Percentiles rank a stretch among this genome's conserved stretches.
These are phyloP conservation scores for Aspergillus fischeri DNA, from an alignment of 2,329 filamentous ascomycete species.

Conservation along the genomic window DNA sequence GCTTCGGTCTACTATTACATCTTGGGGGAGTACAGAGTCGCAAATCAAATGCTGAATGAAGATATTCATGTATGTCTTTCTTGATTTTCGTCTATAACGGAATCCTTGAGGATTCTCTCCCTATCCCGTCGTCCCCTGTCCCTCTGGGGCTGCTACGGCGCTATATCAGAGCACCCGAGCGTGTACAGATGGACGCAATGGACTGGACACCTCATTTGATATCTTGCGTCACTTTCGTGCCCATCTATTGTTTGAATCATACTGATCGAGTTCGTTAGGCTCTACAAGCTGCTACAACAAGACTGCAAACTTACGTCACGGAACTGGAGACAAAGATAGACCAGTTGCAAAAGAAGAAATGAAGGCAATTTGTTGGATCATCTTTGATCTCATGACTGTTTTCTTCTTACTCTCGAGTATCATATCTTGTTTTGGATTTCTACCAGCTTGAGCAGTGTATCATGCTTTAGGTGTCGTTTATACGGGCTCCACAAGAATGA, in stretches of 20 bases:
- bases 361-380: slow-evolving; percentile 2
- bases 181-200: neutral
- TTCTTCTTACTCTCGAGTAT: slow-evolving; percentile 2
- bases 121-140: neutral
- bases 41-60: slow-evolving; percentile 88
- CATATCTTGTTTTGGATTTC: slow-evolving; percentile 5
- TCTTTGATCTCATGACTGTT: neutral
- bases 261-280: slow-evolving; percentile 51
- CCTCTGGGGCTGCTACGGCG: slow-evolving; percentile 1
- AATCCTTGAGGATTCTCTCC: neutral
- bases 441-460: neutral
- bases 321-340: slow-evolving; percentile 77
- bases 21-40: slow-evolving; percentile 85
- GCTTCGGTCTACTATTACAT: slow-evolving; percentile 87
- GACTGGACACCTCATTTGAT: neutral
- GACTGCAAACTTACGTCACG: slow-evolving; percentile 78
- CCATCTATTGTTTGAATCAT: neutral
- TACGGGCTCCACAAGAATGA: neutral
- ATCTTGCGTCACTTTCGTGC: neutral
- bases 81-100: neutral
- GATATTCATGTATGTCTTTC: slow-evolving; percentile 83
- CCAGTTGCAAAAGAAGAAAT: slow-evolving; percentile 65
- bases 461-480: neutral
- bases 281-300: slow-evolving; percentile 80
- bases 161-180: neutral